Evolutionary conservation across 2,329 filamentous ascomycete genomes (phyloP), one percentile per base, ranked within the genome.

Genomic region (Beauveria rudraprayagi): DNA sequence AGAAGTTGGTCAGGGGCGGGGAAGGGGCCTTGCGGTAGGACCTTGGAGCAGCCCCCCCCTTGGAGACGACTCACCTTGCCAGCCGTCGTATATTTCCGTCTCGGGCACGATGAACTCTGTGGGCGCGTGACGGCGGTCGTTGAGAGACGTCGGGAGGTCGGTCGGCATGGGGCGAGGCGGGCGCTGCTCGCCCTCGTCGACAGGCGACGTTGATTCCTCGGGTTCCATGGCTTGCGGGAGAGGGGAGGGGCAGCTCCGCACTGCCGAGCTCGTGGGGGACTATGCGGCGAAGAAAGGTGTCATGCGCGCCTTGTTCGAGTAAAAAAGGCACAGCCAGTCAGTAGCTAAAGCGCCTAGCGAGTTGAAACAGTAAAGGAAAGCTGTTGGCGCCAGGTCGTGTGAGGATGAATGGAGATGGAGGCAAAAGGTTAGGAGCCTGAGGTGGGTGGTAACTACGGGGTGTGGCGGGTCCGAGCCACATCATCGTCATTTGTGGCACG

Each of bases 51-150:
- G 44, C 6, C 22, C 22, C 22, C 46, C 14, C 47, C 43, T 54
- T 44, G 63, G 59, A 62, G 62, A 44, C 54, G 41, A 77, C 78
- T 64, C 66, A 81, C 93, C 93, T 87, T 97, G 92, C 94, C 94
- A 99, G 67, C 91, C 94, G 82, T 99, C 94, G 74, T 97, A 99
- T 78, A 97, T 91, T 79, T 97, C 94, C 46, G 92, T 96, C 79
- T 97, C 94, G 44, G 82, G 81, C 61, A 89, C 82, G 65, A 87
- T 83, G 64, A 71, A 68, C 62, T 87, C 85, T 52, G 78, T 80
- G 4, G 86, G 83, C 40, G 89, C 83, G 69, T 81, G 81, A 67
- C 87, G 84, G 63, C 94, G 86, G 77, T 99, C 94, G 73, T 99
- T 89, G 60, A 99, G 83, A 14, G 92, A 96, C 66, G 84, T 94